Base-by-base conservation (phyloP, 352 stramenopile species). In the Pythium diclinum region DNA sequence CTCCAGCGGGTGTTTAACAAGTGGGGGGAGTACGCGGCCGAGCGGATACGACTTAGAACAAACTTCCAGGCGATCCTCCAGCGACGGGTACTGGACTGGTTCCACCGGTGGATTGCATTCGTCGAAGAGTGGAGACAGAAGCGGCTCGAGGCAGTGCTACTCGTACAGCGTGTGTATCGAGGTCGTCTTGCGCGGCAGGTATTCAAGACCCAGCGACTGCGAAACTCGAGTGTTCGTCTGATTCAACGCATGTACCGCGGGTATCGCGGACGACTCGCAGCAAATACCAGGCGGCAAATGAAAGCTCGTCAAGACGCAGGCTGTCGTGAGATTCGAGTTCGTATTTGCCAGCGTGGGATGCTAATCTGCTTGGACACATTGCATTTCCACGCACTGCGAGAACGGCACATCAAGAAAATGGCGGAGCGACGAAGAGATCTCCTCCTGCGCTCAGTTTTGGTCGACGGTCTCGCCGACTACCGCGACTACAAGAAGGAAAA, bases 191-290 rank as follows among this genome's bases (percentile, higher is more conserved):
- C 74, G 1, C 73, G 83, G n/a, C 73, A 80, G 28, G 65, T 89
- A 14, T 71, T 88, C 23, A 65, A 61, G 0, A 59, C 66, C 13
- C 76, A 83, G 25, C 72, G 78, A 0, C 49, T 65, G 21, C 67
- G 78, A 16, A 33, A 73, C 46, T 19, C 21, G 1, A 68, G 68
- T 52, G 69, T 80, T 5, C 3, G 76, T 3, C 38, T 7, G 5
- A 86, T 95, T 11, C 85, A 95, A 42, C 70, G 81, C 33, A 57
- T 82, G 1, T 88, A 78, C 67, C 79, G 85, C 25, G 83, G 84
- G 0, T 55, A 76, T 54, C 70, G 61, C 33, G 67, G 67, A 34
- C 77, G 82, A 17, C 23, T 36, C 0, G 19, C 65, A 0, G 68
- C 68, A 4, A 61, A 33, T 3, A 65, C 73, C 10, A 56, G 65